Evolutionary conservation across 2,329 filamentous ascomycete species (phyloP).

Genomic region (Sclerotiophoma versabilis): DNA sequence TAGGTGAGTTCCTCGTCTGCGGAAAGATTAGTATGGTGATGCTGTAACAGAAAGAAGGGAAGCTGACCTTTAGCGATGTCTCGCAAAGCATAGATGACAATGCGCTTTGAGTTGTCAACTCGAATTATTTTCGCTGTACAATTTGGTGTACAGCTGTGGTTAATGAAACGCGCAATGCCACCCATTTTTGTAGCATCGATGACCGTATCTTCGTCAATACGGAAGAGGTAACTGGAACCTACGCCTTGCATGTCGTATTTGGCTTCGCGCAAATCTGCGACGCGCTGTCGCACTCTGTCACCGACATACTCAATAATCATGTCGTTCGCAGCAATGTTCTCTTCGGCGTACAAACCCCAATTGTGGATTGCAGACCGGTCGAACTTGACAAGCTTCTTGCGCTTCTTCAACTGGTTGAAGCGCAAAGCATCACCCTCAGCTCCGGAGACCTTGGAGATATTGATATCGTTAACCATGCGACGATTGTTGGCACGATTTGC

Average conservation of each 20-base stretch:
- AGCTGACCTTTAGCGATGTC: constrained; percentile 91
- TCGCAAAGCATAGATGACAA: constrained; percentile 97
- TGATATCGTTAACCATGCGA: constrained; percentile 91
- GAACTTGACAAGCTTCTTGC: constrained; percentile 99
- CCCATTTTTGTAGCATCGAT: constrained; percentile 99
- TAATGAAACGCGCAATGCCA: constrained; percentile 97
- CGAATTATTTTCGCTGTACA: constrained; percentile 99
- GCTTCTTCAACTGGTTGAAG: constrained; percentile 99
- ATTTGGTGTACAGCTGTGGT: constrained; percentile 97
- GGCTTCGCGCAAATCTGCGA: constrained; percentile 93
- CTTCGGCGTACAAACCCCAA: constrained; percentile 97
- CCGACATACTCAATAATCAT: constrained; percentile 99
- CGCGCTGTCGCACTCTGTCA: constrained; percentile 94
- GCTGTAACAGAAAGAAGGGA: constrained; percentile 2
- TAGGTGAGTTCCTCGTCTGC: constrained; percentile 98
- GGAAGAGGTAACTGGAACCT: constrained; percentile 95
- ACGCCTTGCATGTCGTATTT: constrained; percentile 96
- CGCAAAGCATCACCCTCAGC: constrained; percentile 88
- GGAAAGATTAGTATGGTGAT: constrained; percentile 32
- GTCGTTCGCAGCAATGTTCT: constrained; percentile 95
- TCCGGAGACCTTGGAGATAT: constrained; percentile 82
- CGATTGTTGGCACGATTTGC: constrained; percentile 96
- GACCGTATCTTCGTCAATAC: constrained; percentile 96
- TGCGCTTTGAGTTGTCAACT: constrained; percentile 95
- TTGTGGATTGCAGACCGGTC: constrained; percentile 98